phyloP scores from a whole-genome alignment of 768 basidiomycete genomes.

The Tulasnella sp. region DNA sequence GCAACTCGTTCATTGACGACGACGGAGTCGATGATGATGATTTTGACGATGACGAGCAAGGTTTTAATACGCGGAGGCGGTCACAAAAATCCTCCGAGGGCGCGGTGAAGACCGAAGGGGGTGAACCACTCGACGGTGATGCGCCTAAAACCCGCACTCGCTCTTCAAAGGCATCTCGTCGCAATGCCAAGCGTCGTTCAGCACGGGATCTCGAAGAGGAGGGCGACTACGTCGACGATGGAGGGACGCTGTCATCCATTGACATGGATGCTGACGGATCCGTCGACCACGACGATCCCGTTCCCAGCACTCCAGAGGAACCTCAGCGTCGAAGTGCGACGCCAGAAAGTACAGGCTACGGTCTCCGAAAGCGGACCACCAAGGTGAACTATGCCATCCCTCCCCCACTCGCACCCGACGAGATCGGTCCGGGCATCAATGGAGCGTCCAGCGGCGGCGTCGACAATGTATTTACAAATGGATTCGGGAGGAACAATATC shows the following conservation, averaged over 20 bases:
- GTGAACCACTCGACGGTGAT: background rate
- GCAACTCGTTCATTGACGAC: constrained; percentile 25
- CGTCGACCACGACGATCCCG: constrained; percentile 21
- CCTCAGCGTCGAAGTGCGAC: constrained; percentile 9
- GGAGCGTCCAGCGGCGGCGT: constrained; percentile 34
- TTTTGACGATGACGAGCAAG: constrained; percentile 31
- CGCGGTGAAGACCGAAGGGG: constrained; percentile 15
- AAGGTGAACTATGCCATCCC: constrained; percentile 75
- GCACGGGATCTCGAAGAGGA: constrained; percentile 18
- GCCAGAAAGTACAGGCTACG: constrained; percentile 47
- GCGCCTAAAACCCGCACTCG: constrained; percentile 1
- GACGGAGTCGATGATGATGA: constrained; percentile 43
- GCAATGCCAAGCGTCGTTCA: constrained; percentile 19
- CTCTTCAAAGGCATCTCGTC: background rate
- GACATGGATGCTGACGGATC: constrained; percentile 25
- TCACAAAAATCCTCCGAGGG: constrained; percentile 10
- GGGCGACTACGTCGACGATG: constrained; percentile 24
- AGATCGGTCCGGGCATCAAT: constrained; percentile 41
- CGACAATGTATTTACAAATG: constrained; percentile 39
- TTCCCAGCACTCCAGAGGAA: constrained; percentile 24
- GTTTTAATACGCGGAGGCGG: constrained; percentile 13
- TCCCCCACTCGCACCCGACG: constrained; percentile 71
- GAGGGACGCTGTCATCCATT: background rate
- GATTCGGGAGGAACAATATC: constrained; percentile 37
- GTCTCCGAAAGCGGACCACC: constrained; percentile 57